Base-by-base conservation (phyloP, 805 yeast species). In the Saturnispora saitoi region DNA sequence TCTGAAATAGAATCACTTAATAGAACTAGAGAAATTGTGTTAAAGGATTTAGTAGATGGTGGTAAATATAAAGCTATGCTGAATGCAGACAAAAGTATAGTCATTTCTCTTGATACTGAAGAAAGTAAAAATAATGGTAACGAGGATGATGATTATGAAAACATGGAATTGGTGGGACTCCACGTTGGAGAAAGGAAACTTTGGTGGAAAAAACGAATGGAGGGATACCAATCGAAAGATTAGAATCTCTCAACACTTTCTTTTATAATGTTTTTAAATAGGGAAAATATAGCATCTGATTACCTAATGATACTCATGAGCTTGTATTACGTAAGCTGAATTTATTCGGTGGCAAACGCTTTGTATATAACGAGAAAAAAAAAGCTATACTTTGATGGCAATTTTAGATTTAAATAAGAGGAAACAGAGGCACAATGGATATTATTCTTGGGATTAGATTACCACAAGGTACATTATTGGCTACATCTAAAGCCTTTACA, bases 401-500 rank as follows among this genome's bases (percentile, higher is more conserved):
- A 34, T 17, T n/a, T 17, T 7, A 17, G 11, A 10, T 10, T 34
- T 17, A 20, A 15, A 20, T 17, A 34, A 34, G 19, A 30, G 22
- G 17, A 37, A 24, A 22, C n/a, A 37, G 22, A 20, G 14, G 26
- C 26, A 45, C 47, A 41, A 93, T 93, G 98, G 99, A 91, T 72
- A 81, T 91, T 59, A 71, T 91, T 48, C 72, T 91, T 58, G 98
- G 98, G 50, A 83, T 91, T 58, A 83, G 77, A 60, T 84, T 89
- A 31, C 71, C 79, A 59, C 95, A 88, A 60, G 76, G 81, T 52
- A 95, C 91, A 41, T 75, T 93, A 52, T 68, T 91, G 49, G 96
- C 96, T 61, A 86, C 98, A n/a, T 89, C 97, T 10, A 87, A 84
- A 65, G 96, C 97, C 4, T 86, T 83, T 50, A 86, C 95, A 9